Conservation (phyloP, 2,329 filamentous ascomycete species). For the Fusarium cicatricum region DNA sequence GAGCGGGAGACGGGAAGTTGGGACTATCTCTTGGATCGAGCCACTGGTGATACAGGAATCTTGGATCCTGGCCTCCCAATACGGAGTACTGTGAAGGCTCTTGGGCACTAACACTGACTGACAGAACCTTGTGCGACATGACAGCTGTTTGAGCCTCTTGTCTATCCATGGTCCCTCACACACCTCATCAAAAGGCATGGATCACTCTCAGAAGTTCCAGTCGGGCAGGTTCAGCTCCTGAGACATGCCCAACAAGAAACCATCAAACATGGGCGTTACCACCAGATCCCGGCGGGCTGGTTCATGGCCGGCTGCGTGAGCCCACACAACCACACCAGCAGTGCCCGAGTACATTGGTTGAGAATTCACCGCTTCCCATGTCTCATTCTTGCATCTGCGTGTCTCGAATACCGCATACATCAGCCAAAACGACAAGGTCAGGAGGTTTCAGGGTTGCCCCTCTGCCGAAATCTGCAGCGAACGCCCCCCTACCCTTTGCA, state of each 20-base stretch:
- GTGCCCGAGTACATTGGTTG: slow-evolving; percentile 7
- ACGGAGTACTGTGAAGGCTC: not conserved
- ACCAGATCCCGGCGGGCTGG: slow-evolving; percentile 32
- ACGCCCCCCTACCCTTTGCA: slow-evolving; percentile 24
- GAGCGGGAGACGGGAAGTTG: slow-evolving; percentile 9
- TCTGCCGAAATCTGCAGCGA: slow-evolving; percentile 17
- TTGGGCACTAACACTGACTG: slow-evolving; percentile 11
- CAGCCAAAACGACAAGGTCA: slow-evolving; percentile 10
- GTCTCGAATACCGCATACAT: slow-evolving; percentile 19
- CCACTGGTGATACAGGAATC: slow-evolving; percentile 14
- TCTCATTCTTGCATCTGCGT: slow-evolving; percentile 25
- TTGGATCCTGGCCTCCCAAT: not conserved
- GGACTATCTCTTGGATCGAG: slow-evolving; percentile 1
- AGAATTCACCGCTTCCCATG: slow-evolving; percentile 29
- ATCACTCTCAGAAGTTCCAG: too few relatives aligned
- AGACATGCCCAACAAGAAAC: slow-evolving; percentile 21
- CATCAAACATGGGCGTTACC: slow-evolving; percentile 7
- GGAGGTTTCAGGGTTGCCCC: too few relatives aligned
- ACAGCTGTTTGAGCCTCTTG: too few relatives aligned
- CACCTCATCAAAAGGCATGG: not conserved
- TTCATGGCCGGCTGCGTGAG: slow-evolving; percentile 15
- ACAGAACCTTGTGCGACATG: slow-evolving; percentile 13
- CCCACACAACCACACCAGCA: slow-evolving; percentile 22
- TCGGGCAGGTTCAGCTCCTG: too few relatives aligned
- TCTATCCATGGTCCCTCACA: too few relatives aligned